Base-by-base conservation (phyloP, 1,139 yeast species). In the Scheffersomyces segobiensis region DNA sequence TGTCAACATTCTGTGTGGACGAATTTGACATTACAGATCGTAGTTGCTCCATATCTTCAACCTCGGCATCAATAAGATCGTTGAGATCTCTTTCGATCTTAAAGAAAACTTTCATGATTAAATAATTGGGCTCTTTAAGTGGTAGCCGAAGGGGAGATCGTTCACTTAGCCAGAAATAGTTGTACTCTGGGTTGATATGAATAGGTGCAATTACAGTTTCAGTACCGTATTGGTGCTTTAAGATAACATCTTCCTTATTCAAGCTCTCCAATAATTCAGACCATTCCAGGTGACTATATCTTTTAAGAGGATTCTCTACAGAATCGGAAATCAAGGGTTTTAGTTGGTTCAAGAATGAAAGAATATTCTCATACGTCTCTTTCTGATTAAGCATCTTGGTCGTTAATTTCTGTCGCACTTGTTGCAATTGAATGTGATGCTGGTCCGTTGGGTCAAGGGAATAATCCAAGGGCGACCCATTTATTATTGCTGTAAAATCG, bases 101-200 rank as follows among this genome's bases (percentile, higher is more conserved):
- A 53, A 59, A 57, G 54, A 85, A 69, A 55, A 83, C 75, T 61
- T 80, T 77, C 61, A 82, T 73, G 24, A 87, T 73, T 55, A 89
- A 82, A 65, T 84, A 89, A 59, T 86, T 83, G 0, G 92, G 86
- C 66, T 91, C 93, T 62, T 80, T 82, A 51, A 88, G 72, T 0
- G 95, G 95, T 55, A 82, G 83, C 53, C 89, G 75, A 48, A 89
- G 71, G 0, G 96, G 96, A 1, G 93, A 87, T 3, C 71, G 68
- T 3, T 86, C 86, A 7, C 88, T 78, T 2, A 88, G 65, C 93
- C 93, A 88, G 54, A 69, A 74, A 20, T 70, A 60, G 7, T 75
- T 69, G 56, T 69, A 66, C 0, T 65, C 61, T 0, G 67, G 59
- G 1, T 21, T 14, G n/a, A 48, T 26, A 5, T 24, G 17, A 20